Evolutionary conservation across 768 basidiomycete species (phyloP).

Genomic region (Mycena albidolilacea): DNA sequence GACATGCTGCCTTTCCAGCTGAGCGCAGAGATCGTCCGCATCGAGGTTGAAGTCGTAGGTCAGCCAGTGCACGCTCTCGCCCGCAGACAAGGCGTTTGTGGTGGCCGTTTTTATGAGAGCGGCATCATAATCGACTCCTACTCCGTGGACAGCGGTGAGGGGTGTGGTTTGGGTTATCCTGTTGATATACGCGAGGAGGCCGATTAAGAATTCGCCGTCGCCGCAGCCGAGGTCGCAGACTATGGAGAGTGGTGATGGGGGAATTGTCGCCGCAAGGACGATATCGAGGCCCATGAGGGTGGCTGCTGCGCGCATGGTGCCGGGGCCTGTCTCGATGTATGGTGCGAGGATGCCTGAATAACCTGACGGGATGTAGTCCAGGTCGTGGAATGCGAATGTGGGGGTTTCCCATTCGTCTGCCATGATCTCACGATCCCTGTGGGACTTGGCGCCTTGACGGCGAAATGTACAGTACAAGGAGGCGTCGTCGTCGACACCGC

Average conservation of each 20-base stretch:
- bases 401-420: constrained; percentile 14
- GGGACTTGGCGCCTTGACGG: no score
- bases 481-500: no score
- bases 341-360: constrained; percentile 29
- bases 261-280: background rate
- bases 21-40: constrained; percentile 11
- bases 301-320: constrained; percentile 32
- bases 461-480: no score
- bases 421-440: no score
- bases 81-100: constrained; percentile 15
- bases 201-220: constrained; percentile 30
- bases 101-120: constrained; percentile 19
- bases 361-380: constrained; percentile 34
- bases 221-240: constrained; percentile 33
- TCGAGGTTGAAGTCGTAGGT: constrained; percentile 30
- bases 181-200: constrained; percentile 20
- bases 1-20: constrained; percentile 18
- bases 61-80: constrained; percentile 16
- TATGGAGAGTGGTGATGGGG: constrained; percentile 9
- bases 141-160: constrained; percentile 17
- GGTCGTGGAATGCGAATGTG: constrained; percentile 28
- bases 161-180: constrained; percentile 3
- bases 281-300: constrained; percentile 27
- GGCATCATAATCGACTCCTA: constrained; percentile 31
- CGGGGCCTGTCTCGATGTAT: constrained; percentile 25